Base-by-base conservation (phyloP, 2,329 filamentous ascomycete species). In the Aquanectria penicillioides region DNA sequence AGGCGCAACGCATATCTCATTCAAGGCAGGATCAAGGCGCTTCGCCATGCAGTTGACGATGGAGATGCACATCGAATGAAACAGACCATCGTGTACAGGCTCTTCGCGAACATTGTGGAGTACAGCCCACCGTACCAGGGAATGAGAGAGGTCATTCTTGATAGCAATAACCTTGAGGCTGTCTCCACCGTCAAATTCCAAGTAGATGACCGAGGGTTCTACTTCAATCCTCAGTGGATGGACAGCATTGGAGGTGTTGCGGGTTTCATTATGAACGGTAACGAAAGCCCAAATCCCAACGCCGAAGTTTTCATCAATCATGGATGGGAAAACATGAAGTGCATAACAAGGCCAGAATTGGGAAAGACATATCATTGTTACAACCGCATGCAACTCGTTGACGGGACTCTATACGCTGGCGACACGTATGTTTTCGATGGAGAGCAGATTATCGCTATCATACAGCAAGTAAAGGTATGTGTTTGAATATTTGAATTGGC, bases 251-350 rank as follows among this genome's bases (percentile, higher is more conserved):
- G 82, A 55, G 85, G 87, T 62, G 80, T 87, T 52, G 84, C 85
- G 0, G 86, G 86, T 18, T 88, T 88, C 73, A 83, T 87, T 57
- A 78, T 86, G 72, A 88, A 88, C 63, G 84, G 80, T 8, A 83
- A 82, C 7, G 84, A 86, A 2, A 65, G 55, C 7, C 69, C 67
- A 0, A 54, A 65, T 15, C 82, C 78, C 13, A 76, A 85, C n/a
- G 83, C 87, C 61, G 84, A 82, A 5, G 82, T 86, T 46, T 87
- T 79, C 71, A 85, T 88, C 66, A 86, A 84, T 11, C 85, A 87
- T 64, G 85, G 84, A 28, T 87, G 85, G 85, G 80, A 81, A 28
- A 81, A 79, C 2, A 73, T 86, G 65, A 76, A 81, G 26, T 80
- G 85, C 61, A 76, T 49, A 1, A 36, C 79, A 3, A 48, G 15